Base-by-base conservation (phyloP, 306 rosid genomes). In the Rosa persica region DNA sequence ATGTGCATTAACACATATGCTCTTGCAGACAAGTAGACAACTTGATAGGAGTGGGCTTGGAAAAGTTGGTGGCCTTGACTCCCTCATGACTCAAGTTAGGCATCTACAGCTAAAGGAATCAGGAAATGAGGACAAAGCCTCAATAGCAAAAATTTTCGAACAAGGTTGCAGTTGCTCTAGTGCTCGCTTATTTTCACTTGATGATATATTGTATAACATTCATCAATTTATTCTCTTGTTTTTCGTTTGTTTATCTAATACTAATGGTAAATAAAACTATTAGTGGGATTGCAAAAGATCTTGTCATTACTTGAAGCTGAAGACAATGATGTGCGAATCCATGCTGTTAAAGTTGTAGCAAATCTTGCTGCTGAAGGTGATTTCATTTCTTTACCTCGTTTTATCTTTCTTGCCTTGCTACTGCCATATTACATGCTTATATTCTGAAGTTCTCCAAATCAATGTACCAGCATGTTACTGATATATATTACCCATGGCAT, bases 281-380 rank as follows among this genome's bases (percentile, higher is more conserved):
- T 85, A 96, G 99, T 96, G 90, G 99, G 99, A 84, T 89, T 96
- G 91, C 98, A 96, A 73, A 93, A 90, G 89, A 96, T 96, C 81
- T 85, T 96, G 85, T 96, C 99, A 57, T 89, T 96, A 88, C 97
- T 96, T 80, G 99, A 93, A 90, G 90, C 99, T 4, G 98, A 91
- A 79, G 99, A 96, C 85, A 87, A 91, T 58, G 99, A 91, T 81
- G 98, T 96, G 71, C 87, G 94, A 76, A 88, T 96, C 66, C 98
- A 96, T 78, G 99, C 99, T 82, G 98, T 96, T 83, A 93, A 96
- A 93, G 99, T 93, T 30, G 99, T 96, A 44, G 99, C 99, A 80
- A 96, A 96, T 91, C 94, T 96, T 71, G 99, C 99, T 55, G 99
- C 99, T 72, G 99, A 96, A 96, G 99, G 99, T 96, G 79, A 83